Base-by-base conservation (phyloP, 2,329 filamentous ascomycete genomes). In the Hymenoscyphus repandus region DNA sequence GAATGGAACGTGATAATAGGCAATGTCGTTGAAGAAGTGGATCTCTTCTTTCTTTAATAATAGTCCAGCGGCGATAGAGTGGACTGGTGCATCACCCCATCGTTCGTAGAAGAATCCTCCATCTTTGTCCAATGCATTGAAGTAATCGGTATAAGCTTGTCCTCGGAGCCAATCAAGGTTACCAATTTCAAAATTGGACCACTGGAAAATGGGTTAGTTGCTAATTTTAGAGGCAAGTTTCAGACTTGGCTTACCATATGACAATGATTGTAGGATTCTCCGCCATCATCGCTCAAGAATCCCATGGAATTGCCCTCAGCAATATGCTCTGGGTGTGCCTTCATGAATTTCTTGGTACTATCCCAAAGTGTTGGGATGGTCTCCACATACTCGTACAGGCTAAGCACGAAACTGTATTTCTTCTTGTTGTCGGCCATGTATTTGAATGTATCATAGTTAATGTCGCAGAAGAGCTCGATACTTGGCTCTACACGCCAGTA, bases 401-500 rank as follows among this genome's bases (percentile, higher is more conserved):
- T 96, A 57, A 99, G 78, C 30, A 93, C 88, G 68, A 99, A 99
- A 69, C 88, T 92, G 80, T 99, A 99, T 74, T 96, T 97, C 76
- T 97, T 99, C 70, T 88, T 86, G 72, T 95, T 84, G 67, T 97
- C 91, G 62, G 86, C 85, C 90, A 99, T 96, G 75, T 83, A 90
- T 58, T 89, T 89, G 84, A 99, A 99, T 6, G 93, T 88, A 66
- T 99, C 93, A 70, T 95, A 95, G 70, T 90, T 80, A 65, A 99
- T 80, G 67, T 99, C 93, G 73, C 93, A 99, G 79, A 83, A 96
- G 55, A 99, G 85, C 75, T 97, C 88, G 67, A 99, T 84, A 71
- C 88, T 93, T 62, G 93, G 93, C 78, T 99, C 93, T 12, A 99
- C 93, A 61, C 95, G 89, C 93, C 93, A 99, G 80, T 99, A 99